These are phyloP conservation scores for Cladosporium sp. DNA, from an alignment of 2,329 filamentous ascomycete genomes.

Conservation along the genomic window DNA sequence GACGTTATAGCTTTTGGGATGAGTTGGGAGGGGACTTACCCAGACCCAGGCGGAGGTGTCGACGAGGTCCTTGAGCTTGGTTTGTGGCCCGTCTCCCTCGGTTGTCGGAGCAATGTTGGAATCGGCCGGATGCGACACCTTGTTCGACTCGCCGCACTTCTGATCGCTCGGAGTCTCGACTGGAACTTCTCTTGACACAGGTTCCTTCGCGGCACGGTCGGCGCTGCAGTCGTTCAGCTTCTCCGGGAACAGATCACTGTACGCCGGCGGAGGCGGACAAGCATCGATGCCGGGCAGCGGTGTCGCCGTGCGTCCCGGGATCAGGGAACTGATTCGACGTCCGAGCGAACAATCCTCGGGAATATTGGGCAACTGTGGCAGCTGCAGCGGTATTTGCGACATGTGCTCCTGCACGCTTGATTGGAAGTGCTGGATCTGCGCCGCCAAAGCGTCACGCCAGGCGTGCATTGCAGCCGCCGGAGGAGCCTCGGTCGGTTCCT, in stretches of 20 bases:
- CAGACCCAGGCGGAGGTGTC: not conserved
- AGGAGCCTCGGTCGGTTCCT: not conserved
- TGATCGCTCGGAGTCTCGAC: not conserved
- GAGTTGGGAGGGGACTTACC: not conserved
- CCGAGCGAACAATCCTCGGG: not conserved
- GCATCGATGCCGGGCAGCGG: not conserved
- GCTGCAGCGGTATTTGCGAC: constrained; percentile 47
- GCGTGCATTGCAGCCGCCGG: constrained; percentile 59
- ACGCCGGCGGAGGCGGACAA: constrained; percentile 2
- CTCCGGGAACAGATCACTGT: constrained; percentile 8
- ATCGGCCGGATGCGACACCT: no score
- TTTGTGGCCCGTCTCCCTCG: no score
- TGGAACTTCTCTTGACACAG: no score
- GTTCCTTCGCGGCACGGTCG: no score
- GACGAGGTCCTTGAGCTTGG: not conserved
- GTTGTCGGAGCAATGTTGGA: no score
- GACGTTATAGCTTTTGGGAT: not conserved
- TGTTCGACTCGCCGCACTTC: not conserved
- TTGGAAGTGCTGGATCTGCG: constrained; percentile 71
- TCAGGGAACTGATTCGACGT: constrained; percentile 1
- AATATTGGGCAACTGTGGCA: constrained; percentile 35
- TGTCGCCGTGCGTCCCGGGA: not conserved
- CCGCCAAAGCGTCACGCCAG: constrained; percentile 65
- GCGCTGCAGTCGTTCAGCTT: not conserved
- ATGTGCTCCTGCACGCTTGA: constrained; percentile 62